These are phyloP conservation scores for Closterium sp. DNA, from an alignment of 139 green algal species.

Conservation along the genomic window DNA sequence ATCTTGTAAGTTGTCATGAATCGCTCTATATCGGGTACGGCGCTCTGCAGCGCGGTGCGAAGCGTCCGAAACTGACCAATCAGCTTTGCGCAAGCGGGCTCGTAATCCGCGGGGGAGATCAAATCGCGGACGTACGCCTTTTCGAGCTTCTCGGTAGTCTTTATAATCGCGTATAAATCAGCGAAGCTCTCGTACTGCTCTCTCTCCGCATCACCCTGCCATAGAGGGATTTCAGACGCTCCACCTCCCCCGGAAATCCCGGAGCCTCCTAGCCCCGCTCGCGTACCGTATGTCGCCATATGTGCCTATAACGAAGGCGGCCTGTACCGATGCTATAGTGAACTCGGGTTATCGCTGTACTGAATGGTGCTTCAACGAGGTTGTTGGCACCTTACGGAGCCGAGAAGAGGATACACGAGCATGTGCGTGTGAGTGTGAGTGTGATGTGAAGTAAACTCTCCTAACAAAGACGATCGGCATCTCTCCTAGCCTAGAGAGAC, in stretches of 20 bases:
- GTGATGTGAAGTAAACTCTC: too few species aligned
- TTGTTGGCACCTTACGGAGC: neutral
- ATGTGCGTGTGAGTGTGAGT: too few species aligned
- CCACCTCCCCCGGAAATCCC: neutral
- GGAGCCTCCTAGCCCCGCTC: neutral
- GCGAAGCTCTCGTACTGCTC: slow-evolving; percentile 77
- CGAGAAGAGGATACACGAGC: neutral
- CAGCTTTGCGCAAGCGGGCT: slow-evolving; percentile 80
- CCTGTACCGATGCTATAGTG: neutral
- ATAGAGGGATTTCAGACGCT: slow-evolving; percentile 61
- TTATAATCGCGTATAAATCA: slow-evolving; percentile 93
- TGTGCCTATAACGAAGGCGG: neutral
- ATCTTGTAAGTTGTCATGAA: slow-evolving; percentile 92
- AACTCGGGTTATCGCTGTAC: neutral
- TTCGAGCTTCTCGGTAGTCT: slow-evolving; percentile 87
- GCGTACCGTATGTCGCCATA: neutral
- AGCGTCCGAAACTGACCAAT: slow-evolving; percentile 90
- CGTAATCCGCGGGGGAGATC: slow-evolving; percentile 77
- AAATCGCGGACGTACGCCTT: slow-evolving; percentile 58
- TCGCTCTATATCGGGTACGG: slow-evolving; percentile 78
- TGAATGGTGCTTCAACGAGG: neutral
- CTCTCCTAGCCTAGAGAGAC: too few species aligned
- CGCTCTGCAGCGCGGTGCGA: slow-evolving; percentile 36
- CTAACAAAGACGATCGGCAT: too few species aligned
- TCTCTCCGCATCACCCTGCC: slow-evolving; percentile 71